Evolutionary conservation across 768 basidiomycete genomes (phyloP), one percentile per base, ranked within the genome.

Genomic region (Tephrocybe sp.): DNA sequence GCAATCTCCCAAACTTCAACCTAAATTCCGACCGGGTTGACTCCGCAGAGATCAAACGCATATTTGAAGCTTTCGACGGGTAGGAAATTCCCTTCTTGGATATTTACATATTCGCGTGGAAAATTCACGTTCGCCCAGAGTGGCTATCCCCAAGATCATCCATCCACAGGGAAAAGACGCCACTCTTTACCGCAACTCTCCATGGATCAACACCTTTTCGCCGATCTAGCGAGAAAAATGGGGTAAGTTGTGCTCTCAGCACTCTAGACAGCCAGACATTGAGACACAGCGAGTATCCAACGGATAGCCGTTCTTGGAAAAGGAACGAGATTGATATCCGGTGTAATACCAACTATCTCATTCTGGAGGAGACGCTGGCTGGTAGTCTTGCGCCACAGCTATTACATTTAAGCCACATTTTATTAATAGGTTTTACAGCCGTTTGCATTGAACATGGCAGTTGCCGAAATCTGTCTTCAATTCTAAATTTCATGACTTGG

Each of bases 21-120:
- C 25, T 43, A n/a, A 33, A 43, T 25, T 42, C 49, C 8, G 49
- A 41, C 2, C 18, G 49, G 23, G 42, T 50, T 11, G 49, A 50
- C n/a, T n/a, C n/a, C 21, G 49, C 49, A 18, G 49, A 50, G 23
- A 43, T 50, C 33, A 50, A 50, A 20, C n/a, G 15, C 14, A 37
- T 44, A 17, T 50, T 50, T 18, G 12, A 44, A 28, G 49, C 33
- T 7, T 50, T 50, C 24, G 30, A 50, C 32, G 40, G 43, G 42
- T 44, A 37, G 12, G 45, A 21, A 8, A 12, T n/a, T n/a, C n/a
- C n/a, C n/a, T n/a, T 30, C 28, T 30, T 30, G 5, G 28, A 30
- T 17, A 6, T 36, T 36, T n/a, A n/a, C 34, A 7, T 15, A 36
- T 5, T 11, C 34, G 5, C 11, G 5, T 36, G n/a, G 5, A 12